Conservation (phyloP, 225 moss, liverwort and hornwort genomes). For the Ulota crispa region DNA sequence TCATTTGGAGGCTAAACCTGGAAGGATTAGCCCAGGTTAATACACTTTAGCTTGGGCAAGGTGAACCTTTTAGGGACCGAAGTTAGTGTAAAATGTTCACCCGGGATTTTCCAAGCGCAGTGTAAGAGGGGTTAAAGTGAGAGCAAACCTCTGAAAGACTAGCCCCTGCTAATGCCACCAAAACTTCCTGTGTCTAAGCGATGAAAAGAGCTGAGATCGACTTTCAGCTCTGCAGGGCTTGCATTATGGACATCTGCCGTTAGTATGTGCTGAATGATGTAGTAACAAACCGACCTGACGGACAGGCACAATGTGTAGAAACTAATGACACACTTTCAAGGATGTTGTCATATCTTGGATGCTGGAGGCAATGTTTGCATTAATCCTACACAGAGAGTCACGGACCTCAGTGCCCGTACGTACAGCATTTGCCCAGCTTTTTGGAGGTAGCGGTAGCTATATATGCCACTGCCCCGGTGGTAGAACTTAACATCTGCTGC, state of each 20-base stretch:
- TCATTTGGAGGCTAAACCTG: no score
- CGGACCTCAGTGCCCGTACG: background rate
- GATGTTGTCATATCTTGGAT: conserved; percentile 17
- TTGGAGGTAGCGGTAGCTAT: background rate
- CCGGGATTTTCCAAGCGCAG: no score
- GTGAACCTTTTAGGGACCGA: no score
- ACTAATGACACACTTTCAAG: conserved; percentile 3
- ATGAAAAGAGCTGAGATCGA: background rate
- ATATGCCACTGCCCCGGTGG: background rate
- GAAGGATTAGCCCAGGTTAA: no score
- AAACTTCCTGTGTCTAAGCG: no score
- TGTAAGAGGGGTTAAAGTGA: no score
- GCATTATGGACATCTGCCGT: background rate
- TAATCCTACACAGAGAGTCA: background rate
- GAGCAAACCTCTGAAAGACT: no score
- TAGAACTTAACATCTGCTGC: background rate
- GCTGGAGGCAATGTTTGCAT: background rate
- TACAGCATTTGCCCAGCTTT: background rate
- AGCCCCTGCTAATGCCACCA: no score
- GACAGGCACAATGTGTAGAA: background rate
- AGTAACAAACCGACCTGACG: background rate
- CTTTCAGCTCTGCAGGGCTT: background rate
- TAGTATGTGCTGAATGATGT: no score
- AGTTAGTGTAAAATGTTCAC: no score
- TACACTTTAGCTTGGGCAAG: no score